phyloP scores from a whole-genome alignment of 2,329 filamentous ascomycete genomes.

The Scytalidium sp. region DNA sequence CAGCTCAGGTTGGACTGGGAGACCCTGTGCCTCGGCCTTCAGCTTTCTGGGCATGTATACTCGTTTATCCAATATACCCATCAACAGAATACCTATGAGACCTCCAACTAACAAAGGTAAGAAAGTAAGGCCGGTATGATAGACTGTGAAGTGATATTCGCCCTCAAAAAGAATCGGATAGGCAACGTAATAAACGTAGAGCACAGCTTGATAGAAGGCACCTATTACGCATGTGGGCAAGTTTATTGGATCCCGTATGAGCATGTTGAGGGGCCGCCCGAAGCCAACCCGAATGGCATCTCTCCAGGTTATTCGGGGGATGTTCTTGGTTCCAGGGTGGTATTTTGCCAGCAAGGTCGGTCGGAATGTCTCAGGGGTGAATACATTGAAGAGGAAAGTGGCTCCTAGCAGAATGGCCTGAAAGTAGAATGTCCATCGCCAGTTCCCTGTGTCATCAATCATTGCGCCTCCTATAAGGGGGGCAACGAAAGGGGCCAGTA shows the following conservation, averaged over 20 bases:
- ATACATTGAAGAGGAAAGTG: constrained; percentile 2
- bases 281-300: neutral
- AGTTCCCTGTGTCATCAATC: constrained; percentile 3
- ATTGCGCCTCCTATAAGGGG: constrained; percentile 7
- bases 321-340: neutral
- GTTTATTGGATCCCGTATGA: constrained; percentile 9
- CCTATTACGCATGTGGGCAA: constrained; percentile 5
- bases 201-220: constrained; percentile 9
- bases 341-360: neutral
- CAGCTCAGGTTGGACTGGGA: too few relatives aligned
- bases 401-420: constrained; percentile 6
- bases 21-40: neutral
- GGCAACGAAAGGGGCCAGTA: constrained; percentile 6
- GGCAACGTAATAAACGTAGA: constrained; percentile 9
- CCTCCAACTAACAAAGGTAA: neutral
- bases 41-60: neutral
- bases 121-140: constrained; percentile 11
- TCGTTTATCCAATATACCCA: neutral
- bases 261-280: constrained; percentile 11
- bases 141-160: constrained; percentile 6
- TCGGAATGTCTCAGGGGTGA: constrained; percentile 10
- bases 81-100: neutral
- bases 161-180: constrained; percentile 10
- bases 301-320: neutral
- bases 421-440: constrained; percentile 12